Evolutionary conservation across 1,139 yeast species (phyloP).

Genomic region (Pichia terricola): DNA sequence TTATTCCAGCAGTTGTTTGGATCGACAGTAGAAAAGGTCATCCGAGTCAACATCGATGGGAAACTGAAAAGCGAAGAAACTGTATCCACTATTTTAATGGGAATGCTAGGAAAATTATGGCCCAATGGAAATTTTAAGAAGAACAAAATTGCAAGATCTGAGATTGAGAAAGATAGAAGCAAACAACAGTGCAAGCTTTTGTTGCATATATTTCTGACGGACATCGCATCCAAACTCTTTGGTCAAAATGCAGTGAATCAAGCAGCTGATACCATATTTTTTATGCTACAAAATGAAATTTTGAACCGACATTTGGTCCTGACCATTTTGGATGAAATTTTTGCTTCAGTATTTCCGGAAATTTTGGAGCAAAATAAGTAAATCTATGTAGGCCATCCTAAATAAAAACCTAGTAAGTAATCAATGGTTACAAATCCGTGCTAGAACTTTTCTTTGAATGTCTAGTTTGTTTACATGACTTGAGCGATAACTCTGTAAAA

Average conservation of each 20-base stretch:
- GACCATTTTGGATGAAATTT: conserved; percentile 43
- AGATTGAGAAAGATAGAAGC: conserved; percentile 42
- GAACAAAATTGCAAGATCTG: conserved; percentile 33
- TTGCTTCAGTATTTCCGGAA: conserved; percentile 37
- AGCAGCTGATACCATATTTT: conserved; percentile 54
- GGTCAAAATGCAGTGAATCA: conserved; percentile 56
- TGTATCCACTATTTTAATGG: conserved; percentile 36
- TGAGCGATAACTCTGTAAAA: too few species aligned
- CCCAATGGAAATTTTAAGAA: conserved; percentile 50
- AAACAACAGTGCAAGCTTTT: conserved; percentile 51
- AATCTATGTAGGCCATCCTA: background rate
- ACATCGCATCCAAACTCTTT: conserved; percentile 64
- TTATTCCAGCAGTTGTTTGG: conserved; percentile 82
- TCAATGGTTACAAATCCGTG: background rate
- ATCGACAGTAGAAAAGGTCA: conserved; percentile 74
- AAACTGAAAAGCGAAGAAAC: conserved; percentile 39
- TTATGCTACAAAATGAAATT: conserved; percentile 64
- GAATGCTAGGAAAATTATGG: conserved; percentile 46
- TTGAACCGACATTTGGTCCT: conserved; percentile 58
- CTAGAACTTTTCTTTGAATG: background rate
- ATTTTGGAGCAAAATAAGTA: background rate
- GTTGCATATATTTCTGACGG: conserved; percentile 49
- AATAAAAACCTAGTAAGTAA: background rate
- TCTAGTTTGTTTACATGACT: too few species aligned
- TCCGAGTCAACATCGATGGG: conserved; percentile 37